Base-by-base conservation (phyloP, 2,329 filamentous ascomycete species). In the Aspergillus pseudoterreus region DNA sequence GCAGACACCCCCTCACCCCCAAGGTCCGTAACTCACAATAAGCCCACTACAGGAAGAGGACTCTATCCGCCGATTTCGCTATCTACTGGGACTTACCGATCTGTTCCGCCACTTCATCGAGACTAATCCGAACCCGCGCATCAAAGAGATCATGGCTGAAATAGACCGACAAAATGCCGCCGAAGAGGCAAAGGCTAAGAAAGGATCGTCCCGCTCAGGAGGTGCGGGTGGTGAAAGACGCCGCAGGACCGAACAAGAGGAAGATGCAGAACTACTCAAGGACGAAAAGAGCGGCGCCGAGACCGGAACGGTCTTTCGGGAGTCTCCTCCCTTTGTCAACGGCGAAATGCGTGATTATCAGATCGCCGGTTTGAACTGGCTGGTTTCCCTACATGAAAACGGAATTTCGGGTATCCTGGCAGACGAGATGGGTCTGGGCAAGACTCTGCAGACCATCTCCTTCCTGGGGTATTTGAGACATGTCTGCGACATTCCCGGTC, bases 81-180 rank as follows among this genome's bases (percentile, higher is more conserved):
- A 99, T 70, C 82, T 99, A 1, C 82, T 99, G 12, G 95, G 95
- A 22, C 79, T 99, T 47, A 99, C 94, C 14, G 94, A 99, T 66
- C 80, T 99, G 17, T 99, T 99, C 77, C 90, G 95, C 58, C 94
- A 99, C 74, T 99, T 99, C 72, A 99, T 99, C 74, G 92, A 97
- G 68, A 90, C 91, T 8, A 99, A 96, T 67, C 92, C 92, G 4
- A 92, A 99, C 66, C 92, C 94, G 14, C 90, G 89, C 63, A 94
- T 97, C 65, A 89, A 92, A 63, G 89, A 95, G 52, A 90, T 96
- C 62, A 94, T 97, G 81, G 82, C 83, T 46, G 90, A 96, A 72
- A 96, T 97, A 64, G 94, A 99, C 72, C 86, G 90, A 43, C 92
- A 96, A 69, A 95, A 97, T 69, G 85, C 82, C 11, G 89, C 83